These are phyloP conservation scores for Heracleum sosnowskyi DNA, from an alignment of 129 eudicot genomes.

Conservation along the genomic window DNA sequence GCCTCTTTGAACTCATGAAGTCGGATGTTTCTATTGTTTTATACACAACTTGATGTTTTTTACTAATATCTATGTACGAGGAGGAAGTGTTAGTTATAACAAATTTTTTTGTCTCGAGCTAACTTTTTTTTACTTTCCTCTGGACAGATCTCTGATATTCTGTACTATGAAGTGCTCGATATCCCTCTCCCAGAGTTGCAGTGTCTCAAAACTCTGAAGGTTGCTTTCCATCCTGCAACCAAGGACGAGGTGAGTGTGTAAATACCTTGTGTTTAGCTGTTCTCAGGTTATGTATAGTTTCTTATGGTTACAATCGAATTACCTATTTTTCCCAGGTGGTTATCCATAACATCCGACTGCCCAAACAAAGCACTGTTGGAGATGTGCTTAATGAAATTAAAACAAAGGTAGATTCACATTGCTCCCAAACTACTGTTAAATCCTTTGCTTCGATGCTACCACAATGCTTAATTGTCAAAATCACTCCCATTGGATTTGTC, in stretches of 20 bases:
- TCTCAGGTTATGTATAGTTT: neutral
- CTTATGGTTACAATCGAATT: slow-evolving; percentile 7
- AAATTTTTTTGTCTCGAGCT: neutral
- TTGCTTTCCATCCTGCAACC: slow-evolving; percentile 75
- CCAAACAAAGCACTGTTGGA: slow-evolving; percentile 92
- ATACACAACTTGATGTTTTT: neutral
- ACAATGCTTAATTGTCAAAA: neutral
- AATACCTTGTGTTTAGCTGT: neutral
- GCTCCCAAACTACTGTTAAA: neutral
- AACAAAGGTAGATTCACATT: slow-evolving; percentile 46
- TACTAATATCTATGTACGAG: neutral
- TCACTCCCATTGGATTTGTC: neutral
- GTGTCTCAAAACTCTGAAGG: slow-evolving; percentile 81
- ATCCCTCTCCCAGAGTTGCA: slow-evolving; percentile 94
- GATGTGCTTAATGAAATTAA: slow-evolving; percentile 86
- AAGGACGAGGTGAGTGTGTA: slow-evolving; percentile 53
- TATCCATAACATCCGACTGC: slow-evolving; percentile 78
- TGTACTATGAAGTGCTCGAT: slow-evolving; percentile 87
- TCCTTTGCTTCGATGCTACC: neutral
- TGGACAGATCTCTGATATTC: slow-evolving; percentile 75
- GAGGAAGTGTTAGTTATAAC: neutral
- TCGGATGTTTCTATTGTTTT: neutral
- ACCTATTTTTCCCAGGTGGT: slow-evolving; percentile 43
- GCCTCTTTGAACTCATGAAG: slow-evolving; percentile 1
- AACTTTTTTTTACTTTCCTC: neutral